phyloP scores from a whole-genome alignment of 768 basidiomycete genomes.

The Tubosaeta sp. region DNA sequence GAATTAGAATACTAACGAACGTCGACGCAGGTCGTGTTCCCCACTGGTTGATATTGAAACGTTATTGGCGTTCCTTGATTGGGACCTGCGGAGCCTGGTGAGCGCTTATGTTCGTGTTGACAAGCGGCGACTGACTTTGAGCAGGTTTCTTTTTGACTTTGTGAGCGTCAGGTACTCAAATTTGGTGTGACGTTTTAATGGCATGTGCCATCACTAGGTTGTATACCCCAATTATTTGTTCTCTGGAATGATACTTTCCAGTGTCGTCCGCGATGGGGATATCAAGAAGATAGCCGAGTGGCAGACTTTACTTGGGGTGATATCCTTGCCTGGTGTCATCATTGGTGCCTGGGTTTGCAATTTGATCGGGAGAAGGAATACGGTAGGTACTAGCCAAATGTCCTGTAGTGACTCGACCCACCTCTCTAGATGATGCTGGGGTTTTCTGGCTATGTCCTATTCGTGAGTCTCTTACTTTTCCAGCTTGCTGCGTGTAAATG shows the following conservation, averaged over 20 bases:
- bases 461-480: slow-evolving; percentile 34
- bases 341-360: slow-evolving; percentile 47
- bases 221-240: slow-evolving; percentile 74
- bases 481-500: not conserved
- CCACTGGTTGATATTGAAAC: slow-evolving; percentile 52
- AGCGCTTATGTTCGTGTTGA: not conserved
- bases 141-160: slow-evolving; percentile 69
- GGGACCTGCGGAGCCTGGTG: slow-evolving; percentile 74
- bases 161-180: too few relatives aligned
- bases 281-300: slow-evolving; percentile 62
- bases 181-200: too few relatives aligned
- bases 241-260: slow-evolving; percentile 61
- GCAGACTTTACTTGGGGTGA: slow-evolving; percentile 56
- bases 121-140: not conserved
- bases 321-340: slow-evolving; percentile 60
- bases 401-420: slow-evolving; percentile 1
- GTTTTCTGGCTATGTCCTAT: slow-evolving; percentile 61
- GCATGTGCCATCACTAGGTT: slow-evolving; percentile 34
- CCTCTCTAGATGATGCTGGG: slow-evolving; percentile 57
- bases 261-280: slow-evolving; percentile 50
- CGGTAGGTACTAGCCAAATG: slow-evolving; percentile 32
- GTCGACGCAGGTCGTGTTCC: slow-evolving; percentile 45
- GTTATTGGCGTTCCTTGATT: slow-evolving; percentile 64
- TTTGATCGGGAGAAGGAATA: slow-evolving; percentile 52
- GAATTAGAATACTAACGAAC: slow-evolving; percentile 3